Evolutionary conservation across 768 basidiomycete species (phyloP).

Genomic region (Suillus tomentosus): DNA sequence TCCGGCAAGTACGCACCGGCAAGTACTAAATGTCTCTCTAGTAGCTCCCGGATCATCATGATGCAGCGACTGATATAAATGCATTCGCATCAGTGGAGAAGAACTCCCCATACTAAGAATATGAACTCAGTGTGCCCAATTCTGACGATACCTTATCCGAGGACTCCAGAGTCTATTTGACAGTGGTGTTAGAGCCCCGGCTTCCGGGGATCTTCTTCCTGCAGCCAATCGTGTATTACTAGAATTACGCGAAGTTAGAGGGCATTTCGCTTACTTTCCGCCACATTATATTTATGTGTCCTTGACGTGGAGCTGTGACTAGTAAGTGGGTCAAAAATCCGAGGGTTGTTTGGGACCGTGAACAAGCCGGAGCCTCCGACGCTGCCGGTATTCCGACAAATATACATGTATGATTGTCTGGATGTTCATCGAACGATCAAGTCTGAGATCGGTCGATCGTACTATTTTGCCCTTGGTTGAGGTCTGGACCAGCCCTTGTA

Average conservation of each 20-base stretch:
- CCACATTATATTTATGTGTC: neutral
- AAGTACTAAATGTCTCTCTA: neutral
- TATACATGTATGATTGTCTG: neutral
- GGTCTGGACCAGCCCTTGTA: slow-evolving; percentile 7
- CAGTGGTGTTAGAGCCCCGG: slow-evolving; percentile 7
- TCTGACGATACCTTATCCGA: slow-evolving; percentile 14
- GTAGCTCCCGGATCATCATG: neutral
- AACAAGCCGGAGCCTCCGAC: neutral
- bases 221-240: slow-evolving; percentile 1
- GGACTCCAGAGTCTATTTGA: slow-evolving; percentile 13
- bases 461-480: slow-evolving; percentile 4
- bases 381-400: slow-evolving; percentile 5
- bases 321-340: neutral
- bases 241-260: neutral
- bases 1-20: neutral
- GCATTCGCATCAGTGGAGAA: neutral
- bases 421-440: slow-evolving; percentile 1
- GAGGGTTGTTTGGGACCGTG: neutral
- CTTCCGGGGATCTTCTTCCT: slow-evolving; percentile 4
- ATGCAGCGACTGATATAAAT: neutral
- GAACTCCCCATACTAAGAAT: neutral
- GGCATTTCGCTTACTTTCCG: slow-evolving; percentile 1
- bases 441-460: neutral
- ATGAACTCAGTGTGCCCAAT: neutral
- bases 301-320: neutral